Conservation (phyloP, 2,329 filamentous ascomycete genomes). For the Penicillium sp. region DNA sequence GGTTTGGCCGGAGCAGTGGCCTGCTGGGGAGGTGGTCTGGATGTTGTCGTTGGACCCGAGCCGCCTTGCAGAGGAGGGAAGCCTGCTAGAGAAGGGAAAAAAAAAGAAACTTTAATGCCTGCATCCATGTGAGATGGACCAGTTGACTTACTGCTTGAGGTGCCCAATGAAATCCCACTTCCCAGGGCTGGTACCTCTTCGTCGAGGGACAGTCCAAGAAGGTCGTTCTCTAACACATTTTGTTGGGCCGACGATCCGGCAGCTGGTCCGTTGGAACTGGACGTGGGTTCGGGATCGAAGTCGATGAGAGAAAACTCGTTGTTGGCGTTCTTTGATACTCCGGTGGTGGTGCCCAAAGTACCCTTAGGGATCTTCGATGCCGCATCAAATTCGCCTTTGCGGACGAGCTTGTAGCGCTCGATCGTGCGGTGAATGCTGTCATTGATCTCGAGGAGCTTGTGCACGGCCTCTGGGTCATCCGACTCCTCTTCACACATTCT, state of each 20-base stretch:
- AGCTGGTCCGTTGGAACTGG: constrained; percentile 42
- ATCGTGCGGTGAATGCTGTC: constrained; percentile 97
- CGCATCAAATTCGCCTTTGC: constrained; percentile 83
- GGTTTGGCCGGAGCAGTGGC: constrained; percentile 45
- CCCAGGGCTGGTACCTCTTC: constrained; percentile 64
- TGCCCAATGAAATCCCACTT: constrained; percentile 78
- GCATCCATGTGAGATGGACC: neutral
- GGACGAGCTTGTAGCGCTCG: constrained; percentile 90
- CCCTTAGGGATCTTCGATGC: constrained; percentile 79
- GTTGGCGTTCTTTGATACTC: constrained; percentile 59
- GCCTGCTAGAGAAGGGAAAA: constrained; percentile 10
- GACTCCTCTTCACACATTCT: constrained; percentile 99
- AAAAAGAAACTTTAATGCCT: neutral
- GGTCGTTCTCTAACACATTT: constrained; percentile 76
- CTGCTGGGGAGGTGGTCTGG: constrained; percentile 34
- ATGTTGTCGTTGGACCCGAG: constrained; percentile 15
- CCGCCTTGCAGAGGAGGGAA: constrained; percentile 36
- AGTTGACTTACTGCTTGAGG: constrained; percentile 46
- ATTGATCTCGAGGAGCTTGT: constrained; percentile 93
- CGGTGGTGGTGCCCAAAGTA: constrained; percentile 62
- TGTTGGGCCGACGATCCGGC: constrained; percentile 43
- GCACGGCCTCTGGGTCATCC: constrained; percentile 90
- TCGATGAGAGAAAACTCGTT: constrained; percentile 91
- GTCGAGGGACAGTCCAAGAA: constrained; percentile 79
- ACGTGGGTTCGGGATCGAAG: constrained; percentile 56